phyloP scores from a whole-genome alignment of 257 asterid genomes.

The Solanum boliviense region DNA sequence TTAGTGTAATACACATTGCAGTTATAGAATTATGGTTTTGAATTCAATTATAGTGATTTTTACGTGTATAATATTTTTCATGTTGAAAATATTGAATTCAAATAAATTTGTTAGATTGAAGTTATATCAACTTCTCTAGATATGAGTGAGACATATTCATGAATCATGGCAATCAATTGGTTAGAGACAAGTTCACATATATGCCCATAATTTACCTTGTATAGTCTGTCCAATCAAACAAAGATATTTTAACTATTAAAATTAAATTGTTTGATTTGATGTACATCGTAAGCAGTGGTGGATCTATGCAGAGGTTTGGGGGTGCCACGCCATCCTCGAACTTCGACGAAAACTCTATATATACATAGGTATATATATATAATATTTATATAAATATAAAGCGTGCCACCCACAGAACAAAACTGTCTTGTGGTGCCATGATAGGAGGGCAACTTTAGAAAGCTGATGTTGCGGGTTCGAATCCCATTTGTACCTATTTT shows the following conservation, averaged over 20 bases:
- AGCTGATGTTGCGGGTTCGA: too few relatives aligned
- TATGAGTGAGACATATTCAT: background rate
- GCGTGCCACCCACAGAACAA: too few relatives aligned
- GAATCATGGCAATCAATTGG: background rate
- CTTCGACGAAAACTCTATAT: too few relatives aligned
- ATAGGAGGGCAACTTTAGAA: too few relatives aligned
- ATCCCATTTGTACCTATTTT: too few relatives aligned
- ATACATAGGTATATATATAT: too few relatives aligned
- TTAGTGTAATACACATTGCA: background rate
- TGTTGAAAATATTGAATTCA: background rate
- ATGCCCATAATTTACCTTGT: background rate
- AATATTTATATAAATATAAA: too few relatives aligned
- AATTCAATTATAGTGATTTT: background rate
- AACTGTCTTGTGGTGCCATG: too few relatives aligned
- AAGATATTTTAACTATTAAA: background rate
- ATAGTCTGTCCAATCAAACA: background rate
- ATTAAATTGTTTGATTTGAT: background rate
- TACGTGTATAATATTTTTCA: background rate
- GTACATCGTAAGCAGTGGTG: background rate
- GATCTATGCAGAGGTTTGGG: too few relatives aligned
- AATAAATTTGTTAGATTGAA: background rate
- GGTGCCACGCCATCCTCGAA: too few relatives aligned
- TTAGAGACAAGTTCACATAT: background rate
- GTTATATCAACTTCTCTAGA: background rate
- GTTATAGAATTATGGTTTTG: background rate